Base-by-base conservation (phyloP, 345 rosid species). In the Turnera subulata region DNA sequence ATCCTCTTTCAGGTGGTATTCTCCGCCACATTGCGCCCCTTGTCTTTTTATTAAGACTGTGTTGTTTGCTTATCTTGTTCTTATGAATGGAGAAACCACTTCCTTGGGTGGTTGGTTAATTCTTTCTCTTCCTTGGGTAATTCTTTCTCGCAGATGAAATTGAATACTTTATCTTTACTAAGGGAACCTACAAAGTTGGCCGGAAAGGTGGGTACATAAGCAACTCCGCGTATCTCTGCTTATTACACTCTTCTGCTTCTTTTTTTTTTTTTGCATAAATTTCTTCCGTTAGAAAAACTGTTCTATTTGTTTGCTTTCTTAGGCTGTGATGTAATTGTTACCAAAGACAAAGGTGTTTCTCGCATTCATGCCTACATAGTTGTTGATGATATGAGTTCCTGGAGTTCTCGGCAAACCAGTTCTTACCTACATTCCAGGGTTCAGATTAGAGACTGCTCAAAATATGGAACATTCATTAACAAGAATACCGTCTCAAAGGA, bases 311-410 rank as follows among this genome's bases (percentile, higher is more conserved):
- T 26, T 33, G 10, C 12, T 58, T 47, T 50, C 59, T n/a, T 69
- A 92, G 98, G 94, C 63, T 92, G 98, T 60, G 96, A 92, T 69
- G 53, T 92, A 25, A 80, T 84, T 60, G 73, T 89, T 70, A 75
- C 65, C 61, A 86, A 82, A 69, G 96, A 89, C 76, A 92, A 80
- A 66, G 98, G 95, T 13, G 94, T 89, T 25, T 92, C 97, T 35
- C 79, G 98, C 52, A 66, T 83, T 70, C 98, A 89, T 70, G 89
- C 96, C 0, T 91, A 89, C 78, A 71, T 92, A 64, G 58, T 62
- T 48, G 73, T 86, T n/a, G 86, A 83, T 65, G 76, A 76, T 67
- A 78, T 85, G 77, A 21, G 55, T 50, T 61, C 56, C 0, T n/a
- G 65, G 50, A 66, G 66, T 45, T 50, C 73, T 24, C 56, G 46